Percentiles rank a stretch among this genome's conserved stretches.
Evolutionary conservation across 2,329 filamentous ascomycete genomes (phyloP).

Genomic region (Phyllosticta ampelicida): DNA sequence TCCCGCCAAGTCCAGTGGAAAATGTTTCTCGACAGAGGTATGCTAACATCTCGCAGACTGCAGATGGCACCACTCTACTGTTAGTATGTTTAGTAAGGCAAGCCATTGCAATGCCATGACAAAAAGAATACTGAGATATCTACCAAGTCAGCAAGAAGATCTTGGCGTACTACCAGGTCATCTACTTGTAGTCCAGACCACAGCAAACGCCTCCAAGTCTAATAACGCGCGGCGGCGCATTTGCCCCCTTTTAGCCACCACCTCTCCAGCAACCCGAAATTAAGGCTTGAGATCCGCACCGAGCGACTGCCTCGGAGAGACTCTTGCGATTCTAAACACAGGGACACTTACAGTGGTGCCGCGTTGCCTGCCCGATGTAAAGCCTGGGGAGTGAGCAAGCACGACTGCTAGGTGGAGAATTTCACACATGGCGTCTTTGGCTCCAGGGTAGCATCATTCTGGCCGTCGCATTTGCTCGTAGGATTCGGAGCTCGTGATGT

Average conservation of each 20-base stretch:
- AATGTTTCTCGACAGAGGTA: too few species aligned
- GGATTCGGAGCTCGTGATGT: not conserved
- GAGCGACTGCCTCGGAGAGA: not conserved
- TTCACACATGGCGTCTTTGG: not conserved
- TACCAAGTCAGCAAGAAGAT: too few species aligned
- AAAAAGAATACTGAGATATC: too few species aligned
- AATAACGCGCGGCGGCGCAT: not conserved
- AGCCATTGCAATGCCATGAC: too few species aligned
- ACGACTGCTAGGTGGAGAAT: not conserved
- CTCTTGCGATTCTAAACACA: not conserved
- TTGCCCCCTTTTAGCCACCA: not conserved
- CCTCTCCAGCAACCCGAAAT: not conserved
- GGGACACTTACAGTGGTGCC: not conserved
- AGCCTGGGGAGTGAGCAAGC: not conserved
- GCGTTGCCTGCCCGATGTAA: not conserved
- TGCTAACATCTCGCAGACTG: too few species aligned
- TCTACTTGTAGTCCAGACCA: not conserved
- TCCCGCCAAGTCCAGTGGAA: too few species aligned
- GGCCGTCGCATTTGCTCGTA: not conserved
- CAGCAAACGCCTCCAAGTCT: not conserved
- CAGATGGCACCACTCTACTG: too few species aligned
- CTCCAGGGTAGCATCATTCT: not conserved
- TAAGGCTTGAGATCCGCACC: not conserved
- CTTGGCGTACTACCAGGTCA: too few species aligned
- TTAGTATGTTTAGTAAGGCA: too few species aligned